Evolutionary conservation across 305 asterid genomes (phyloP), one percentile per base, ranked within the genome.

Genomic region (Lippia alba): DNA sequence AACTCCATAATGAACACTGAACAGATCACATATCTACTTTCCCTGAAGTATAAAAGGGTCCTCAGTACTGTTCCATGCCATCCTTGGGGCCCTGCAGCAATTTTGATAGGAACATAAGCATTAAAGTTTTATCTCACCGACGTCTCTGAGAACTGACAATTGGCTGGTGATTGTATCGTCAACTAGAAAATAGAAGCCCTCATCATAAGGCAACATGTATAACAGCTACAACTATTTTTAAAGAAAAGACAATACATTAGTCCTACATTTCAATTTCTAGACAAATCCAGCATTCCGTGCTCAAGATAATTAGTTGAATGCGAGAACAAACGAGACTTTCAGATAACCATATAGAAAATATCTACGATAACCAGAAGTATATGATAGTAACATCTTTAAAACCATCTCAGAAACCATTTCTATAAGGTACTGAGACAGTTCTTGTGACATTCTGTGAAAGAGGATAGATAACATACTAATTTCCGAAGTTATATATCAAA

Each of bases 371-470:
- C 6, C 41, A 36, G 5, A 36, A 8, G 41, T 36, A 36, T 36
- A 2, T 36, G 41, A 36, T 36, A 36, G 41, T 36, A 36, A 36
- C 41, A 36, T 36, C 41, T 36, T 36, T 4, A 4, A 36, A 36
- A 36, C 41, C 41, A 36, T 36, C 41, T 36, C 9, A 56, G 24
- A 55, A 48, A 8, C 32, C 17, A 60, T 40, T 17, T 49, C 59
- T 24, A 12, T 58, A 36, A 50, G 41, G 24, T 60, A 49, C 67
- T 33, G 48, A 51, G 74, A 59, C 51, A 10, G 61, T 70, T 48
- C 12, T 44, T 8, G 14, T 44, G 49, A 44, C 12, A 4, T 36
- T 1, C 9, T 1, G 5, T 8, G 12, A 11, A 8, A 44, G 12
- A 44, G 49, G 41, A 44, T 64, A 67, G 64, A 56, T 18, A 12